Conservation (phyloP, 2,329 filamentous ascomycete species). For the Cladosporium colombiae region DNA sequence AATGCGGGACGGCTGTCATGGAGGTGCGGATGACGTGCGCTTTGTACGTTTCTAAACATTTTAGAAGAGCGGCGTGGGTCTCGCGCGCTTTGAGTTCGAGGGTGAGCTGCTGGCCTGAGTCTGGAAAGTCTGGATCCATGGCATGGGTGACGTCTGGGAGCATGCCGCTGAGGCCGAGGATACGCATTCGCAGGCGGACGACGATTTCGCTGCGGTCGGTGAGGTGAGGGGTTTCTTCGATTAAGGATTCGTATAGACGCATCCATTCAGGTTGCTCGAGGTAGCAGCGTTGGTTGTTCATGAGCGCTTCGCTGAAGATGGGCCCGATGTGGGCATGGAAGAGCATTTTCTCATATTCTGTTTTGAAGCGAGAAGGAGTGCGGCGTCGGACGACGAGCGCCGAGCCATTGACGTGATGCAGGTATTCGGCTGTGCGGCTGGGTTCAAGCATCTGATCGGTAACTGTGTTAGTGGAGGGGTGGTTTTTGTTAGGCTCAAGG, state of each 20-base stretch:
- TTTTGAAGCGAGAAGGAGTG: constrained; percentile 34
- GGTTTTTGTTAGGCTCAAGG: neutral
- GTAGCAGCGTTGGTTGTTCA: constrained; percentile 32
- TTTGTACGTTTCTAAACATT: constrained; percentile 32
- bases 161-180: constrained; percentile 27
- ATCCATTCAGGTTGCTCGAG: constrained; percentile 37
- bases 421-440: constrained; percentile 34
- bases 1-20: constrained; percentile 21
- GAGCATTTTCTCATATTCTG: constrained; percentile 41
- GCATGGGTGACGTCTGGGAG: constrained; percentile 26
- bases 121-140: constrained; percentile 19
- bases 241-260: constrained; percentile 27
- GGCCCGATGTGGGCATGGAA: constrained; percentile 40
- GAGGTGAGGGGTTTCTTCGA: constrained; percentile 22
- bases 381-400: constrained; percentile 37
- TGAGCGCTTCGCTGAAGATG: constrained; percentile 31
- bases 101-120: constrained; percentile 1
- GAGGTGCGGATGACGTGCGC: constrained; percentile 27
- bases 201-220: constrained; percentile 29
- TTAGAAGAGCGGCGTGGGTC: constrained; percentile 23
- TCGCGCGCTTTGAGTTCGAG: constrained; percentile 19
- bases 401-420: constrained; percentile 38
- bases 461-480: neutral
- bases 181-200: constrained; percentile 28
- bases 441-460: constrained; percentile 35